phyloP scores from a whole-genome alignment of 176 grass and related monocot species.

The Oryza coarctata region DNA sequence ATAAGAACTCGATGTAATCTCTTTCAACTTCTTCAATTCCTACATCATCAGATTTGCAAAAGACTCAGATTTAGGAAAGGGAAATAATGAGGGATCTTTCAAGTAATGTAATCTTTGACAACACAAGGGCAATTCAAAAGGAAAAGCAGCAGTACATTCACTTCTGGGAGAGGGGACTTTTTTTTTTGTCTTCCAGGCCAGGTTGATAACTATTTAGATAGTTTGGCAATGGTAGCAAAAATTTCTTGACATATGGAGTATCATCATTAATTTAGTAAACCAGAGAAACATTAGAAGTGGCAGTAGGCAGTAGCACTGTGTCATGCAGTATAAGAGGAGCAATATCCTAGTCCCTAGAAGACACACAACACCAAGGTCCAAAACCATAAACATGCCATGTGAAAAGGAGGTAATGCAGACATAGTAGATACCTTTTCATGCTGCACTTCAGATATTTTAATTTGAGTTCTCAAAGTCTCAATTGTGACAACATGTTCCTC shows the following conservation, averaged over 20 bases:
- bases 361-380: background rate
- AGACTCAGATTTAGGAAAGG: conserved; percentile 4
- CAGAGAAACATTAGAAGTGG: conserved; percentile 19
- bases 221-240: conserved; percentile 18
- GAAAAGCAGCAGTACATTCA: background rate
- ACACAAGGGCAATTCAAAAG: background rate
- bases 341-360: conserved; percentile 28
- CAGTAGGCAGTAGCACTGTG: background rate
- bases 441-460: conserved; percentile 36
- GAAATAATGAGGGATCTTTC: background rate
- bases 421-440: conserved; percentile 78
- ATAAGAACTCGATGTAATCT: conserved; percentile 59
- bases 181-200: background rate
- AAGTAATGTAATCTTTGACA: conserved; percentile 14
- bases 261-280: background rate
- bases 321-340: background rate
- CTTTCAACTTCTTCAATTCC: conserved; percentile 85
- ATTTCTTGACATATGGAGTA: conserved; percentile 11
- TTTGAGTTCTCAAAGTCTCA: conserved; percentile 67
- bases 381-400: background rate
- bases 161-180: background rate
- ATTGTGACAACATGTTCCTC: conserved; percentile 84
- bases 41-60: conserved; percentile 53
- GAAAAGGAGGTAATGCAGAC: background rate
- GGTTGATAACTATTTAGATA: background rate